A percentile compares a stretch with the other conserved stretches of the same genome.
Evolutionary conservation across 164 flowering plant species (phyloP).

Genomic region (Saururus chinensis): DNA sequence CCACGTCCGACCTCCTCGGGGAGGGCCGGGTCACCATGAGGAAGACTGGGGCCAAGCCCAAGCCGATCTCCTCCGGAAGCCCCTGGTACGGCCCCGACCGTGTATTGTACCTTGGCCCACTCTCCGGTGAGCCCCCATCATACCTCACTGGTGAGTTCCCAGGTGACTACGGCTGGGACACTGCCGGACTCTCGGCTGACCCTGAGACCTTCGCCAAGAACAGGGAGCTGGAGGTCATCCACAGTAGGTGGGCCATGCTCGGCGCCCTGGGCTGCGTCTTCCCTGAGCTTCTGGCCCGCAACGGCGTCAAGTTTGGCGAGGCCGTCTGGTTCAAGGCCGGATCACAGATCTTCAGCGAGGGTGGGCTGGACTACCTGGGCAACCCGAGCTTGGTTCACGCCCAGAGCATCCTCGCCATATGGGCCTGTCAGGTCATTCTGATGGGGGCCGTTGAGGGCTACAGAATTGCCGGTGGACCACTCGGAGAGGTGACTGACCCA

Average conservation of each 20-base stretch:
- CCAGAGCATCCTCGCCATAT: constrained; percentile 15
- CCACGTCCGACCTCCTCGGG: constrained; percentile 5
- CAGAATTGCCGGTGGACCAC: constrained; percentile 14
- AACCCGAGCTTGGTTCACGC: constrained; percentile 15
- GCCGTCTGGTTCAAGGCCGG: constrained; percentile 18
- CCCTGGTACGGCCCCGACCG: constrained; percentile 15
- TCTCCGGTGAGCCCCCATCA: constrained; percentile 14
- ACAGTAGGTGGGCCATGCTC: constrained; percentile 13
- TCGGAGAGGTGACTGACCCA: constrained; percentile 12
- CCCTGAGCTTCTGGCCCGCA: constrained; percentile 15
- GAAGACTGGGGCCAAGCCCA: constrained; percentile 5
- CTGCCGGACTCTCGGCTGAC: constrained; percentile 15
- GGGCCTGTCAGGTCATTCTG: constrained; percentile 11
- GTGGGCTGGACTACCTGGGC: constrained; percentile 14
- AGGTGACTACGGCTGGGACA: constrained; percentile 17
- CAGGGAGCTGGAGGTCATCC: constrained; percentile 15
- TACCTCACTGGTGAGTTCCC: constrained; percentile 17
- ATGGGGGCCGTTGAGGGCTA: constrained; percentile 17
- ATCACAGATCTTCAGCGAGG: constrained; percentile 14
- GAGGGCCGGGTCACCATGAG: constrained; percentile 11
- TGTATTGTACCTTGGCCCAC: constrained; percentile 14
- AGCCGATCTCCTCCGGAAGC: constrained; percentile 8
- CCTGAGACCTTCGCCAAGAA: constrained; percentile 17
- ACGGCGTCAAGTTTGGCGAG: constrained; percentile 17
- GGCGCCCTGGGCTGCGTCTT: constrained; percentile 13